These are phyloP conservation scores for Entomophthora muscae DNA, from an alignment of 371 early-diverging fungal species.

Conservation along the genomic window DNA sequence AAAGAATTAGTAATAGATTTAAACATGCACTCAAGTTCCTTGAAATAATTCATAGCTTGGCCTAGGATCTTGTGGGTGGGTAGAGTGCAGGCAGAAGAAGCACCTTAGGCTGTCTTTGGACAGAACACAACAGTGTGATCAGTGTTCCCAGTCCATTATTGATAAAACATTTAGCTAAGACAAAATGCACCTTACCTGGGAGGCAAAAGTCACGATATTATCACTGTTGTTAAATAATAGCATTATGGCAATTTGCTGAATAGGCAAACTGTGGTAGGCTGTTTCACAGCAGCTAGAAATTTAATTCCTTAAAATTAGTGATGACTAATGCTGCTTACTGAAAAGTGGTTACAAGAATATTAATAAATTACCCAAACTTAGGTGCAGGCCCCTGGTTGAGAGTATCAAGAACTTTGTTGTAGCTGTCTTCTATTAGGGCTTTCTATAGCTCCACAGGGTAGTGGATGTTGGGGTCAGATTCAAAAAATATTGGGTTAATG, in stretches of 20 bases:
- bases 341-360: conserved; percentile 80
- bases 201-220: conserved; percentile 60
- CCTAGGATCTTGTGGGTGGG: too few relatives aligned
- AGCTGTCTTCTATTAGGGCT: conserved; percentile 91
- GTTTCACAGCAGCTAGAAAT: conserved; percentile 89
- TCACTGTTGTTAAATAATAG: conserved; percentile 64
- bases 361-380: conserved; percentile 82
- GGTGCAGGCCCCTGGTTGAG: conserved; percentile 69
- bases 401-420: conserved; percentile 87
- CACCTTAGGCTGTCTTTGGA: conserved; percentile 22
- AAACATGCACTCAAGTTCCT: conserved; percentile 94
- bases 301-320: conserved; percentile 43
- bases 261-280: conserved; percentile 68
- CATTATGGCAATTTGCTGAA: conserved; percentile 72
- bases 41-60: conserved; percentile 71
- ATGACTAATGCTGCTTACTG: conserved; percentile 26
- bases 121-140: conserved; percentile 70
- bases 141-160: conserved; percentile 66
- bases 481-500: conserved; percentile 62
- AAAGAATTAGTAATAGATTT: too few relatives aligned
- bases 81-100: conserved; percentile 62
- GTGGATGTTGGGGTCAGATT: conserved; percentile 60
- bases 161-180: conserved; percentile 19
- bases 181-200: conserved; percentile 28
- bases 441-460: conserved; percentile 83